Conservation (phyloP, 1,284 basidiomycete genomes). For the Erythrobasidium hasegawianum region DNA sequence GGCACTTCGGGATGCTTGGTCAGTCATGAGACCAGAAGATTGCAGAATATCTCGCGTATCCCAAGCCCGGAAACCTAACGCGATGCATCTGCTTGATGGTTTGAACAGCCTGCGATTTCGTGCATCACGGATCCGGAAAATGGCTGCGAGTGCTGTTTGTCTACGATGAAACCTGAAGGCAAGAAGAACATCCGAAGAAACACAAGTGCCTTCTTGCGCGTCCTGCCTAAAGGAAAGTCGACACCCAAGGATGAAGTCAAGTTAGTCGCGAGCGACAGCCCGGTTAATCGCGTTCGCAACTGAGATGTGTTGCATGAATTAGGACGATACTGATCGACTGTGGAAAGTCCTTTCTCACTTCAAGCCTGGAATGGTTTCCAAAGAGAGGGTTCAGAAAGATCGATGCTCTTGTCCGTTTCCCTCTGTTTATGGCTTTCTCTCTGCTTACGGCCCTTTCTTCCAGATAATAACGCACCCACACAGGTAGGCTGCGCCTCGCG, state of each 20-base stretch:
- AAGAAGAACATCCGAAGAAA: slow-evolving; percentile 72
- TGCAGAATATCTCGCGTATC: no score
- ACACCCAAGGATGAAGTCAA: slow-evolving; percentile 52
- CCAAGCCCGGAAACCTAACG: no score
- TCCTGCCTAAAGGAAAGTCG: slow-evolving; percentile 40
- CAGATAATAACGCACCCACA: slow-evolving; percentile 33
- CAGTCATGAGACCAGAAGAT: no score
- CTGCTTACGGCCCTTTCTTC: slow-evolving; percentile 63
- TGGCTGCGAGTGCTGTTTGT: slow-evolving; percentile 43
- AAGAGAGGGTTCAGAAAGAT: slow-evolving; percentile 66
- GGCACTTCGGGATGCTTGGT: slow-evolving; percentile 38
- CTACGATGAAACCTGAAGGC: slow-evolving; percentile 61
- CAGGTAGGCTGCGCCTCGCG: neutral
- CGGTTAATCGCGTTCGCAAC: neutral
- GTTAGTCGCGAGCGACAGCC: neutral
- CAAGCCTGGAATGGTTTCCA: slow-evolving; percentile 74
- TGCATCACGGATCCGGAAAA: slow-evolving; percentile 41
- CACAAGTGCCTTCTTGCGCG: slow-evolving; percentile 63
- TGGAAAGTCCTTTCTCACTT: slow-evolving; percentile 72
- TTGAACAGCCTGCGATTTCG: slow-evolving; percentile 37
- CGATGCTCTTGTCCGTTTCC: slow-evolving; percentile 68
- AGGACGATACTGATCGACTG: slow-evolving; percentile 64
- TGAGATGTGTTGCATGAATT: neutral
- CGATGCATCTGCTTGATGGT: neutral
- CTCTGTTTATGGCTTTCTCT: slow-evolving; percentile 43